Percentiles rank a stretch among this genome's conserved stretches.
These are phyloP conservation scores for Beta lomatogona DNA, from an alignment of 179 eudicot genomes.

Conservation along the genomic window DNA sequence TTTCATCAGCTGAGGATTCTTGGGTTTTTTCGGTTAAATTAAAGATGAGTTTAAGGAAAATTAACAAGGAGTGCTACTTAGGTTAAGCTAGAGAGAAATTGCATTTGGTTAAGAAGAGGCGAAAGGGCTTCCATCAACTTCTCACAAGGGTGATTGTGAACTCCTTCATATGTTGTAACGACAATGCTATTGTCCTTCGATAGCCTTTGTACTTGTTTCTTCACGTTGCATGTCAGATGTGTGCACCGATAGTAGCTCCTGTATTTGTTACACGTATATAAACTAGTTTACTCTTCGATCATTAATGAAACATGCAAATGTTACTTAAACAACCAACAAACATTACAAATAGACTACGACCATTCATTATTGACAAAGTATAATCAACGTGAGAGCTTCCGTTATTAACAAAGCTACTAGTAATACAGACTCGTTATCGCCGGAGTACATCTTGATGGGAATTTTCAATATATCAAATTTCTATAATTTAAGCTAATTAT, in stretches of 20 bases:
- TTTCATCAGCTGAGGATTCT: too few species aligned
- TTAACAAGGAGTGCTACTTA: background rate
- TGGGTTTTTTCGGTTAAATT: background rate
- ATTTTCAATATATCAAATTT: too few species aligned
- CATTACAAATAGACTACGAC: too few species aligned
- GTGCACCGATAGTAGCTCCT: constrained; percentile 93
- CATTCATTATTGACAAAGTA: too few species aligned
- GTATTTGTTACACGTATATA: background rate
- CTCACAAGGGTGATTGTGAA: constrained; percentile 91
- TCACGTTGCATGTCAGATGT: constrained; percentile 85
- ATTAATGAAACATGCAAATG: background rate
- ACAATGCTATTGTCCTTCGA: constrained; percentile 72
- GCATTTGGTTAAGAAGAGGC: constrained; percentile 83
- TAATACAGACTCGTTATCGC: too few species aligned
- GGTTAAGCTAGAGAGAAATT: constrained; percentile 58
- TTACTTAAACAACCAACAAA: too few species aligned
- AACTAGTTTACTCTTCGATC: background rate
- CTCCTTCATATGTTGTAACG: constrained; percentile 84
- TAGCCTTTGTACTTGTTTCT: constrained; percentile 89
- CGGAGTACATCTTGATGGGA: too few species aligned
- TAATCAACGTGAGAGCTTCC: too few species aligned
- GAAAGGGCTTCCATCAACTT: constrained; percentile 84
- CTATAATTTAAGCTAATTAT: too few species aligned
- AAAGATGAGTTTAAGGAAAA: background rate
- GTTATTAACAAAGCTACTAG: too few species aligned